These are phyloP conservation scores for Kluyveromyces wickerhamii DNA, from an alignment of 805 yeast genomes.

Conservation along the genomic window DNA sequence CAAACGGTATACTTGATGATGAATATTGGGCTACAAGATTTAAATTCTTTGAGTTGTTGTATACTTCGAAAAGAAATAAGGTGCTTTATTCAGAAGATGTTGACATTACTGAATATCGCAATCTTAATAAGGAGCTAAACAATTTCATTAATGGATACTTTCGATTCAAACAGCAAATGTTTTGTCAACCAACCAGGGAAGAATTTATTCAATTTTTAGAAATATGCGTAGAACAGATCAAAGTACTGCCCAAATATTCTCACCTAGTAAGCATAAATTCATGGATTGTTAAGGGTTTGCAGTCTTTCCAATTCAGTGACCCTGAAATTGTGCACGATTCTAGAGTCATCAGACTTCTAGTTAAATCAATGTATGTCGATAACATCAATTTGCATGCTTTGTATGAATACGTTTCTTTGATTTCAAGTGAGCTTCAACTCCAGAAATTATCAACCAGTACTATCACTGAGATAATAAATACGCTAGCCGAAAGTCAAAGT, in stretches of 20 bases:
- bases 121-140: neutral
- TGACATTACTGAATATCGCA: too few species aligned
- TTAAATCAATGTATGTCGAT: conserved; percentile 14
- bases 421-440: conserved; percentile 5
- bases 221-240: conserved; percentile 1
- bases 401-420: conserved; percentile 16
- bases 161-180: neutral
- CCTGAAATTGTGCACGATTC: conserved; percentile 12
- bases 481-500: conserved; percentile 14
- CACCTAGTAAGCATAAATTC: conserved; percentile 5
- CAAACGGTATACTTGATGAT: neutral
- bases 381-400: conserved; percentile 12
- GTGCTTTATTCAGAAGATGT: too few species aligned
- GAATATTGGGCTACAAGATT: conserved; percentile 4
- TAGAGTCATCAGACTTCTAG: conserved; percentile 14
- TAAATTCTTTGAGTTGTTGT: neutral
- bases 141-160: conserved; percentile 1
- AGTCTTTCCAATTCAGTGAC: conserved; percentile 6
- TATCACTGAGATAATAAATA: conserved; percentile 13
- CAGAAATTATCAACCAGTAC: conserved; percentile 9
- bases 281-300: conserved; percentile 5
- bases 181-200: conserved; percentile 3
- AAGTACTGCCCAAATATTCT: neutral
- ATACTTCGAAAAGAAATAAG: neutral
- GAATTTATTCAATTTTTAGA: conserved; percentile 2